phyloP scores from a whole-genome alignment of 2,329 filamentous ascomycete species.

The Sphaerostilbella broomeana region DNA sequence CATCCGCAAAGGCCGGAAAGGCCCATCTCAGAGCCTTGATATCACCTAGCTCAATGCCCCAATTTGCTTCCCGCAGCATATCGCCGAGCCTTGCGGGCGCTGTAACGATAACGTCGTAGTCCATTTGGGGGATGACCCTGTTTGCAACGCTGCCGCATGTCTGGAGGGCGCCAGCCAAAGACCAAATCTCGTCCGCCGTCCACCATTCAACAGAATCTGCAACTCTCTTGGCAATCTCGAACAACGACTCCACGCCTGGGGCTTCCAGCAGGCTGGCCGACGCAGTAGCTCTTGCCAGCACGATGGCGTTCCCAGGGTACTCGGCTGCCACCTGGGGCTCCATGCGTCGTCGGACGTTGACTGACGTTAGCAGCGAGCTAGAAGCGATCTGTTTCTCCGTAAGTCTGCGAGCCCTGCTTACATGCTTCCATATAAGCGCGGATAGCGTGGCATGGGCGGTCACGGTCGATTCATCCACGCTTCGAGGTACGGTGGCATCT shows the following conservation, averaged over 20 bases:
- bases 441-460: slow-evolving; percentile 11
- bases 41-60: slow-evolving; percentile 10
- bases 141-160: slow-evolving; percentile 8
- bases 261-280: slow-evolving; percentile 9
- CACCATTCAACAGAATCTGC: slow-evolving; percentile 11
- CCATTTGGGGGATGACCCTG: slow-evolving; percentile 7
- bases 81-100: slow-evolving; percentile 9
- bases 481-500: slow-evolving; percentile 6
- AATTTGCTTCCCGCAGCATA: slow-evolving; percentile 9
- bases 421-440: slow-evolving; percentile 14
- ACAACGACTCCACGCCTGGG: slow-evolving; percentile 6
- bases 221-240: slow-evolving; percentile 10
- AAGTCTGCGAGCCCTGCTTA: slow-evolving; percentile 10
- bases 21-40: slow-evolving; percentile 12
- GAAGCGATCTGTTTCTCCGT: slow-evolving; percentile 10
- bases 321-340: slow-evolving; percentile 12
- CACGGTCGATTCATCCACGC: slow-evolving; percentile 6
- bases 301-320: slow-evolving; percentile 13
- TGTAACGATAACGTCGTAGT: slow-evolving; percentile 11
- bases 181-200: slow-evolving; percentile 12
- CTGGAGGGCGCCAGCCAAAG: slow-evolving; percentile 11
- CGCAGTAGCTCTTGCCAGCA: slow-evolving; percentile 8
- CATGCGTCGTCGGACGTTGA: slow-evolving; percentile 12
- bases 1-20: slow-evolving; percentile 13
- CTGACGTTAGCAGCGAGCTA: slow-evolving; percentile 12